Percentiles rank a stretch among this genome's conserved stretches.
These are phyloP conservation scores for Emmonsiellopsis sp. DNA, from an alignment of 2,329 filamentous ascomycete genomes.

Conservation along the genomic window DNA sequence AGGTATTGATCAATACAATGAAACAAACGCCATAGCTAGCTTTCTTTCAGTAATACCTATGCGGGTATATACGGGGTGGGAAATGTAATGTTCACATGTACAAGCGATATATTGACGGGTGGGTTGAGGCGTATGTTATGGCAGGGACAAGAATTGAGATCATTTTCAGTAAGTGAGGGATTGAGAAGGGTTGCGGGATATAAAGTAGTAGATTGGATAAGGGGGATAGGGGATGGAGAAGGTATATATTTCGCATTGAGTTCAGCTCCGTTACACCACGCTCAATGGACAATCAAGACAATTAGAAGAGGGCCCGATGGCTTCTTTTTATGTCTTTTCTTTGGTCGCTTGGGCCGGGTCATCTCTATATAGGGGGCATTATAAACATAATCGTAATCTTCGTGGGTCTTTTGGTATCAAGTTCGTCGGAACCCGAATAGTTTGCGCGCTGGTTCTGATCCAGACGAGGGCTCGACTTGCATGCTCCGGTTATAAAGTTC, in stretches of 20 bases:
- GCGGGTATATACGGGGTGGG: neutral
- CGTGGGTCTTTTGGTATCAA: constrained; percentile 10
- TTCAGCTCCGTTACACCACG: no score
- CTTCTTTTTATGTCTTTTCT: neutral
- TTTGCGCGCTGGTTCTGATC: constrained; percentile 27
- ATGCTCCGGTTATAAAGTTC: constrained; percentile 51
- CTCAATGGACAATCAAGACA: neutral
- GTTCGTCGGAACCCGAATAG: constrained; percentile 36
- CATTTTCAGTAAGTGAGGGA: no score
- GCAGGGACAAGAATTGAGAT: no score
- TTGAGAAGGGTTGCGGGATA: no score
- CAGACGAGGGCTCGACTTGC: constrained; percentile 40
- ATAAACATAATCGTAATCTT: neutral
- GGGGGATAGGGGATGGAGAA: no score
- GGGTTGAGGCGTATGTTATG: no score
- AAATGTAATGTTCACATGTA: neutral
- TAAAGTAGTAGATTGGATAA: no score
- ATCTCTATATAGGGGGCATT: neutral
- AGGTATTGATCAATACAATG: neutral
- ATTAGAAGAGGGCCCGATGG: neutral
- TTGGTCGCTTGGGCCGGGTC: neutral
- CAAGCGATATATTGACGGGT: neutral
- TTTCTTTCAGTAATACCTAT: neutral
- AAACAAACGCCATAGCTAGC: neutral
- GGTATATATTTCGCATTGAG: no score